A percentile compares a stretch with the other conserved stretches of the same genome.
phyloP scores from a whole-genome alignment of 306 rosid genomes.

The Fragaria nilgerrensis region DNA sequence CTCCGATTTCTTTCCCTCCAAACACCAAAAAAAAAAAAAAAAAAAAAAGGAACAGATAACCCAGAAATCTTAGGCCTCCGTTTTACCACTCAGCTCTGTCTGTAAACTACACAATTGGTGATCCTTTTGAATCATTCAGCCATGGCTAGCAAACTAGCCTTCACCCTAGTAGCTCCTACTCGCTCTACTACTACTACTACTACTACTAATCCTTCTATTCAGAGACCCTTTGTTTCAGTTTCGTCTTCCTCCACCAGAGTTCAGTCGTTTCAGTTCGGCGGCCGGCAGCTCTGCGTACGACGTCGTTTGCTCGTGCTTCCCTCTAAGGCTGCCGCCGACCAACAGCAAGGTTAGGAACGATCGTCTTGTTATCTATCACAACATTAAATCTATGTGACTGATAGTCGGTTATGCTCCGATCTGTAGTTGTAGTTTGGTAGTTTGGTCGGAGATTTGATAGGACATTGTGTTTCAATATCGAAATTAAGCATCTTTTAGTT shows the following conservation, averaged over 20 bases:
- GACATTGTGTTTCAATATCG: not conserved
- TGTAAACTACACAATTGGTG: not conserved
- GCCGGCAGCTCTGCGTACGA: slow-evolving; percentile 43
- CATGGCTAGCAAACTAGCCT: slow-evolving; percentile 70
- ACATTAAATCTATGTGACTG: not conserved
- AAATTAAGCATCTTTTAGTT: not conserved
- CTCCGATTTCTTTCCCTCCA: slow-evolving; percentile 46
- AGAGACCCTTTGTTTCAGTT: slow-evolving; percentile 49
- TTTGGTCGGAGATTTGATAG: not conserved
- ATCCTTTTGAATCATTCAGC: not conserved
- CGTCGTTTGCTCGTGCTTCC: slow-evolving; percentile 51
- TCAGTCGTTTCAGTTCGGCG: slow-evolving; percentile 47
- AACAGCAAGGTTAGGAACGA: slow-evolving; percentile 55
- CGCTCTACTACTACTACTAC: slow-evolving; percentile 14
- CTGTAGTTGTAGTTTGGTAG: not conserved
- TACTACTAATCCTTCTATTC: slow-evolving; percentile 17
- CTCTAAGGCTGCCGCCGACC: slow-evolving; percentile 68
- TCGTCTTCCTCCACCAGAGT: slow-evolving; percentile 32
- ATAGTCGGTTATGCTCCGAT: not conserved
- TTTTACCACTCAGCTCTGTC: not conserved
- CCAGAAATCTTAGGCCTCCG: not conserved
- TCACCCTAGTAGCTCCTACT: slow-evolving; percentile 42
- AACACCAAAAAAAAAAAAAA: slow-evolving; percentile 3
- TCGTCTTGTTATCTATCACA: not conserved
- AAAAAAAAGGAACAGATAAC: slow-evolving; percentile 1